Conservation (phyloP, 2,329 filamentous ascomycete genomes). For the Alternaria sp. region DNA sequence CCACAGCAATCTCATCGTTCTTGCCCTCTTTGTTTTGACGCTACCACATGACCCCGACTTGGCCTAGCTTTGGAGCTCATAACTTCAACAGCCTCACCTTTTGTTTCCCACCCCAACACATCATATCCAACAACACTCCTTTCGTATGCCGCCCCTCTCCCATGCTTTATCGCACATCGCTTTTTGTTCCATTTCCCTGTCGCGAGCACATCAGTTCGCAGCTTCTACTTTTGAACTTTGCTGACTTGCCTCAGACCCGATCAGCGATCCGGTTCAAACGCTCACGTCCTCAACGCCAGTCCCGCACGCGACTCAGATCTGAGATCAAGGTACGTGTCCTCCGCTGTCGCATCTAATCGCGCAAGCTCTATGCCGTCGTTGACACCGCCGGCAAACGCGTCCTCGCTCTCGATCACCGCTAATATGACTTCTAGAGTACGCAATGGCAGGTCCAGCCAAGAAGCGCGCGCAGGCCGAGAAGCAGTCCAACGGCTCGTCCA, state of each 20-base stretch:
- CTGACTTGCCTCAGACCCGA: slow-evolving; percentile 21
- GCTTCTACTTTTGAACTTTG: slow-evolving; percentile 11
- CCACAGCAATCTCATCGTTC: slow-evolving; percentile 16
- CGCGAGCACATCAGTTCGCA: slow-evolving; percentile 14
- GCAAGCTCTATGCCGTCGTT: not conserved
- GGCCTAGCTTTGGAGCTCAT: slow-evolving; percentile 6
- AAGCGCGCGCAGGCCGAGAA: slow-evolving; percentile 41
- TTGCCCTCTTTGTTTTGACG: slow-evolving; percentile 14
- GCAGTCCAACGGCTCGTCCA: slow-evolving; percentile 31
- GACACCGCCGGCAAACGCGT: not conserved
- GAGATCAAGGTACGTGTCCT: slow-evolving; percentile 21
- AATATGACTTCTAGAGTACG: slow-evolving; percentile 24
- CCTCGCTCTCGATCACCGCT: slow-evolving; percentile 18
- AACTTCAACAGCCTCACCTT: slow-evolving; percentile 3
- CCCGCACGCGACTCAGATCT: slow-evolving; percentile 7
- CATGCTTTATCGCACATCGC: not conserved
- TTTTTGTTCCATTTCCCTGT: not conserved
- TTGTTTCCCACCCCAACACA: slow-evolving; percentile 5
- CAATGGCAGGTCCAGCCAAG: slow-evolving; percentile 50
- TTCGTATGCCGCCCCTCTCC: not conserved
- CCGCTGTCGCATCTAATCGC: not conserved
- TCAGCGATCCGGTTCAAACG: slow-evolving; percentile 15
- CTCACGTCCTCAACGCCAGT: slow-evolving; percentile 2
- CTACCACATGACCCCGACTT: slow-evolving; percentile 1
- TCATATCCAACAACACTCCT: slow-evolving; percentile 5